Base-by-base conservation (phyloP, 805 yeast genomes). In the Suhomyces xylopsoci region DNA sequence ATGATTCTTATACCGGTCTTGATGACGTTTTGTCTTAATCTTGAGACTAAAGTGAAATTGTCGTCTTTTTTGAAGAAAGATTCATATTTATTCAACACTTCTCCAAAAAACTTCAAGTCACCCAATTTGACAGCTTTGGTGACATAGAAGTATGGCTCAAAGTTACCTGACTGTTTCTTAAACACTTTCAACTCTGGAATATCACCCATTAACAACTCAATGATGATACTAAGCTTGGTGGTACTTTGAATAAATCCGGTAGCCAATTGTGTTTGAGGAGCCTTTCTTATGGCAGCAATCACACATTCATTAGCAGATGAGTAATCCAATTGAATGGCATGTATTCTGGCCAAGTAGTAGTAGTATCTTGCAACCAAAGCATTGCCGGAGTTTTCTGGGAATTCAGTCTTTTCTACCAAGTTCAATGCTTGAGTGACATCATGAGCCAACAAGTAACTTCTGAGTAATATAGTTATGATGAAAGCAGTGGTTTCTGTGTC, bases 1-100 rank as follows among this genome's bases (percentile, higher is more conserved):
- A 94, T 90, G 63, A 90, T 88, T 69, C 98, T 83, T 55, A 94
- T 90, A 65, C 99, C 99, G 1, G 99, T 92, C 74, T 93, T 94
- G 72, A 94, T 94, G 56, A 94, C 99, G 68, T 93, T 94, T 66
- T 96, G 97, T 68, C 97, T 88, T 65, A 94, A 79, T 64, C 98
- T 83, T 45, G 90, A 80, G 45, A 94, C 94, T 61, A 94, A 79
- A 40, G 90, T 88, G 67, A 84, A 89, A 61, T 86, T 89, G 48
- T 87, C 90, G 70, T 94, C 99, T 54, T 75, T 80, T 63, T 84
- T 79, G 59, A 92, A 83, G 36, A 70, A 74, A 1, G 70, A 70
- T 58, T 85, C 88, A 66, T 85, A 85, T 61, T 81, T 80, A 38
- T 75, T 71, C 59, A 93, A 76, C 7, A 88, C 85, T 50, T 84